phyloP scores from a whole-genome alignment of 257 asterid species.

The Jacaranda mimosifolia region DNA sequence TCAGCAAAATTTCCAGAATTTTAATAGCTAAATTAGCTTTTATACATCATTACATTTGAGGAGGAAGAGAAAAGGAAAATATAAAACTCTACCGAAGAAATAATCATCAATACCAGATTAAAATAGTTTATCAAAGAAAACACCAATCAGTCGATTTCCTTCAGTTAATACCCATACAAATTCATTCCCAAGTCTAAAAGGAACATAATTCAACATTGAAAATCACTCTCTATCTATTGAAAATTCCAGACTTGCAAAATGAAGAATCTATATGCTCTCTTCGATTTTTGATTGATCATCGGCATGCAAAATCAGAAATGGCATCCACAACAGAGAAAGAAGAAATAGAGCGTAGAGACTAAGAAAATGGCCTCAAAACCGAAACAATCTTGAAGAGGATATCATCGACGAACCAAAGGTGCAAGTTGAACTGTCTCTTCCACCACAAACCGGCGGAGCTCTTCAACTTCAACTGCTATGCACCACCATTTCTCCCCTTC shows the following conservation, averaged over 20 bases:
- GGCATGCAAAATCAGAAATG: conserved; percentile 55
- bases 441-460: conserved; percentile 63
- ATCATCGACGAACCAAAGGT: conserved; percentile 69
- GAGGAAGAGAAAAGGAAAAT: no score
- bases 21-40: conserved; percentile 24
- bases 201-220: no score
- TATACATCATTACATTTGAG: neutral
- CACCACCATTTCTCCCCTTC: conserved; percentile 45
- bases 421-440: conserved; percentile 69
- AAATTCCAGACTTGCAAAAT: no score
- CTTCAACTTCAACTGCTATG: conserved; percentile 65
- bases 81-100: neutral
- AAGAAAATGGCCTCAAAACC: conserved; percentile 65
- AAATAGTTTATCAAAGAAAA: conserved; percentile 8
- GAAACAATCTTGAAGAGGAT: conserved; percentile 74
- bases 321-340: conserved; percentile 86
- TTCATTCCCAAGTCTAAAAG: neutral
- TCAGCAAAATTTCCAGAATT: neutral
- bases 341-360: conserved; percentile 62
- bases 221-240: no score
- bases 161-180: conserved; percentile 12
- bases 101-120: conserved; percentile 4
- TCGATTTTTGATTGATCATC: conserved; percentile 16
- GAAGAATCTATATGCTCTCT: no score
- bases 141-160: conserved; percentile 25